These are phyloP conservation scores for Phytopythium chamaehyphon DNA, from an alignment of 352 stramenopile genomes.

Conservation along the genomic window DNA sequence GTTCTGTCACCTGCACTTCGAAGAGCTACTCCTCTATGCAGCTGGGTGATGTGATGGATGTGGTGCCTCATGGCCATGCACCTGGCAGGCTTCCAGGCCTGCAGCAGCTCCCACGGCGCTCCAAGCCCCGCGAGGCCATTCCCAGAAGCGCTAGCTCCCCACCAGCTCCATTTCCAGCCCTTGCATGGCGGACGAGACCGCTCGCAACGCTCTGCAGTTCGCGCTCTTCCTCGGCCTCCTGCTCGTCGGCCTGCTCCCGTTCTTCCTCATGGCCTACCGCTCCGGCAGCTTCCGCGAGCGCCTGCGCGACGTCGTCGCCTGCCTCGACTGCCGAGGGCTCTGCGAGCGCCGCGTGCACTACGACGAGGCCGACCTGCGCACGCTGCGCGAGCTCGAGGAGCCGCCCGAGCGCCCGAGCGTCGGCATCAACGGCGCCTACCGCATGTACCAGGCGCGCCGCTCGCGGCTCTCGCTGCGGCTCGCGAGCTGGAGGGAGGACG, in stretches of 20 bases:
- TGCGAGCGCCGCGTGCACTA: constrained; percentile 37
- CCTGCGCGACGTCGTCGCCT: constrained; percentile 30
- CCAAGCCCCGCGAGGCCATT: too few relatives aligned
- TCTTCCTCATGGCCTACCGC: constrained; percentile 49
- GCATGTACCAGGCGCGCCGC: constrained; percentile 44
- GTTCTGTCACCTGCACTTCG: too few relatives aligned
- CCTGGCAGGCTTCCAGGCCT: too few relatives aligned
- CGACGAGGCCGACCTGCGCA: constrained; percentile 49
- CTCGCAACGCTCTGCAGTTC: constrained; percentile 41
- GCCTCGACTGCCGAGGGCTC: constrained; percentile 22
- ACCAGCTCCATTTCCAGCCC: too few relatives aligned
- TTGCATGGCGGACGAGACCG: constrained; percentile 11
- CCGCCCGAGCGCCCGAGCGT: constrained; percentile 24
- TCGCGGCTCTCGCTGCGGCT: constrained; percentile 47
- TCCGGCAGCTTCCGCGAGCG: constrained; percentile 29
- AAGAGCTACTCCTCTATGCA: too few relatives aligned
- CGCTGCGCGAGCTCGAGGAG: constrained; percentile 49
- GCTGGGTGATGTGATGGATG: too few relatives aligned
- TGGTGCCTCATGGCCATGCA: too few relatives aligned
- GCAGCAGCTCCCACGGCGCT: too few relatives aligned
- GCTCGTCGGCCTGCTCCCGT: constrained; percentile 32
- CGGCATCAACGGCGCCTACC: constrained; percentile 54
- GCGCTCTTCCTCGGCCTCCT: constrained; percentile 38
- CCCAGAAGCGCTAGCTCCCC: too few relatives aligned
- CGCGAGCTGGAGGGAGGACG: constrained; percentile 61